Conservation (phyloP, 2,329 filamentous ascomycete species). For the Sodiomyces alkalinus region DNA sequence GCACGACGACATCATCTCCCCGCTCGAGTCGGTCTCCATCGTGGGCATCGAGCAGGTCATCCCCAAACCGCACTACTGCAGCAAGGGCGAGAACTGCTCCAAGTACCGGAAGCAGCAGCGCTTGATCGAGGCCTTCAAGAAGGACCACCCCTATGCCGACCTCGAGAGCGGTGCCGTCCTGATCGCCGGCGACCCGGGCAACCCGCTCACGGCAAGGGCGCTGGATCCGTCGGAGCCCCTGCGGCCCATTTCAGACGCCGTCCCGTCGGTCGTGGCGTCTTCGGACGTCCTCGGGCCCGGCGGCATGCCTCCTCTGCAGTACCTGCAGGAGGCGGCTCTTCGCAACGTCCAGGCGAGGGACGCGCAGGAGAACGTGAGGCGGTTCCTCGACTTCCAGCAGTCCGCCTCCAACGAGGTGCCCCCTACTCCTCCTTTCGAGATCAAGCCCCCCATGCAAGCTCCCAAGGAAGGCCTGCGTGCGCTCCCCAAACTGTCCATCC, state of each 20-base stretch:
- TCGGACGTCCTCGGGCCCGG: conserved; percentile 75
- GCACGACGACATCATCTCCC: conserved; percentile 53
- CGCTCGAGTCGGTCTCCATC: conserved; percentile 75
- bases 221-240: conserved; percentile 35
- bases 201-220: conserved; percentile 48
- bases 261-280: conserved; percentile 76
- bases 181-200: conserved; percentile 65
- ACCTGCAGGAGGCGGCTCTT: conserved; percentile 60
- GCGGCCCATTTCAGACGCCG: conserved; percentile 58
- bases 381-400: conserved; percentile 80
- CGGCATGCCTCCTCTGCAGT: conserved; percentile 43
- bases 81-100: conserved; percentile 71
- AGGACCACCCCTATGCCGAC: conserved; percentile 56
- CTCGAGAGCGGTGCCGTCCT: conserved; percentile 53
- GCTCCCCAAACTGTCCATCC: conserved; percentile 49
- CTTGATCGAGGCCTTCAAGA: conserved; percentile 58
- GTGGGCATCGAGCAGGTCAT: conserved; percentile 83
- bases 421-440: conserved; percentile 54
- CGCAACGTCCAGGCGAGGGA: conserved; percentile 56
- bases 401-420: conserved; percentile 42
- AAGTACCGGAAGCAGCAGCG: conserved; percentile 73
- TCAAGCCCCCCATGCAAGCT: conserved; percentile 30
- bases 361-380: conserved; percentile 82
- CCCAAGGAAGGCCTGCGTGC: conserved; percentile 40
- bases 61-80: conserved; percentile 70